Conservation (phyloP, 805 yeast species). For the Yamadazyma philogaea region DNA sequence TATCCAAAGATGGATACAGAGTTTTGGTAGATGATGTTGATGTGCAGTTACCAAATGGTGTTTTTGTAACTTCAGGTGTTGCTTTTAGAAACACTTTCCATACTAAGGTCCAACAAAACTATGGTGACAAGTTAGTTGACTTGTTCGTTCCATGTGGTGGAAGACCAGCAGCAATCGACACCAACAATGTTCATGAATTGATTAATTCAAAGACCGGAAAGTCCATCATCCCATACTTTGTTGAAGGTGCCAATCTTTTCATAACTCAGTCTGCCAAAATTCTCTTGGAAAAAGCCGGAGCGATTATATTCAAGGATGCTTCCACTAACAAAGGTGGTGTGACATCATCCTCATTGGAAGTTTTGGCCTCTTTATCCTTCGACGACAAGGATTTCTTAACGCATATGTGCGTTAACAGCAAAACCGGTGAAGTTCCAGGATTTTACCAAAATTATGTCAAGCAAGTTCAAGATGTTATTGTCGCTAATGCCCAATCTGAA, state of each 20-base stretch:
- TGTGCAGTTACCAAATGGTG: slow-evolving; percentile 72
- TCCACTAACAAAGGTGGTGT: slow-evolving; percentile 99
- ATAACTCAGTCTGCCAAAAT: slow-evolving; percentile 93
- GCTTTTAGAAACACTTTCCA: slow-evolving; percentile 91
- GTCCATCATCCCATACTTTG: slow-evolving; percentile 77
- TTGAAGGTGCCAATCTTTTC: slow-evolving; percentile 96
- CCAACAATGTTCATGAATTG: slow-evolving; percentile 70
- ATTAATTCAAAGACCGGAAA: slow-evolving; percentile 76
- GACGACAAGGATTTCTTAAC: slow-evolving; percentile 78
- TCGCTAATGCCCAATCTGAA: slow-evolving; percentile 76
- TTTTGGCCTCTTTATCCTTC: slow-evolving; percentile 87
- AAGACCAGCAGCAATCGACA: slow-evolving; percentile 92
- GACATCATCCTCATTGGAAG: slow-evolving; percentile 93
- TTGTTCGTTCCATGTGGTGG: slow-evolving; percentile 99
- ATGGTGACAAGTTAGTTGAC: slow-evolving; percentile 61
- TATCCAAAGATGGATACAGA: slow-evolving; percentile 73
- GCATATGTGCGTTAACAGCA: slow-evolving; percentile 71
- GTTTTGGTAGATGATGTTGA: slow-evolving; percentile 85
- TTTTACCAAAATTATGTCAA: slow-evolving; percentile 82
- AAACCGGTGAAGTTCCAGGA: slow-evolving; percentile 53
- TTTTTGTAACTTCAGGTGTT: slow-evolving; percentile 74
- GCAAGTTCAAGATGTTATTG: slow-evolving; percentile 75
- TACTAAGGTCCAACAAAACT: slow-evolving; percentile 61
- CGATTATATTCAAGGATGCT: slow-evolving; percentile 88
- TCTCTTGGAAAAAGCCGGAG: slow-evolving; percentile 81